Evolutionary conservation across 1,284 basidiomycete species (phyloP).

Genomic region (Boletus nobilissimus): DNA sequence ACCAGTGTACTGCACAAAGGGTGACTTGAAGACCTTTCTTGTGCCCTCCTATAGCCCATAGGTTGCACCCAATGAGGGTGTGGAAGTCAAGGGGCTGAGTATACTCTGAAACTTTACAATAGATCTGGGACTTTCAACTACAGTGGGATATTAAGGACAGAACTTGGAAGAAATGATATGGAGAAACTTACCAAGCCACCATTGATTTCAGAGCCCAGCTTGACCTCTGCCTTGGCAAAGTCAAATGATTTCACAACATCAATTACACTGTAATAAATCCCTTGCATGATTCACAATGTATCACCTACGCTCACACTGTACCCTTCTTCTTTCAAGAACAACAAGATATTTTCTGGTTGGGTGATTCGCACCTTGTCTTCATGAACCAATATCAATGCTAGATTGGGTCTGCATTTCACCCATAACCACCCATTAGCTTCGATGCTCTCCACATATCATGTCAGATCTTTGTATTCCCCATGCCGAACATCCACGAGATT

Average conservation of each 20-base stretch:
- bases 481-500: not conserved
- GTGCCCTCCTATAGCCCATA: slow-evolving; percentile 12
- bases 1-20: not conserved
- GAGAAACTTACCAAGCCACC: slow-evolving; percentile 1
- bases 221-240: not conserved
- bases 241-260: not conserved
- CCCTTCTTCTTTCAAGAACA: not conserved
- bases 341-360: not conserved
- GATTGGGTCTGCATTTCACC: not conserved
- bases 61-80: not conserved
- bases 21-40: slow-evolving; percentile 4
- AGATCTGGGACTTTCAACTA: slow-evolving; percentile 3
- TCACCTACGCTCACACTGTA: slow-evolving; percentile 1
- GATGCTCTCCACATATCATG: not conserved
- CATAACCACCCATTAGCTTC: not conserved
- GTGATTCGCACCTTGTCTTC: not conserved
- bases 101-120: not conserved
- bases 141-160: not conserved
- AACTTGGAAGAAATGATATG: not conserved
- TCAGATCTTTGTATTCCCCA: not conserved
- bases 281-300: not conserved
- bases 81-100: not conserved
- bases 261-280: not conserved
- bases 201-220: not conserved
- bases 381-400: not conserved